A percentile compares a stretch with the other conserved stretches of the same genome.
phyloP scores from a whole-genome alignment of 1,139 yeast genomes.

The Debaryomyces fabryi region DNA sequence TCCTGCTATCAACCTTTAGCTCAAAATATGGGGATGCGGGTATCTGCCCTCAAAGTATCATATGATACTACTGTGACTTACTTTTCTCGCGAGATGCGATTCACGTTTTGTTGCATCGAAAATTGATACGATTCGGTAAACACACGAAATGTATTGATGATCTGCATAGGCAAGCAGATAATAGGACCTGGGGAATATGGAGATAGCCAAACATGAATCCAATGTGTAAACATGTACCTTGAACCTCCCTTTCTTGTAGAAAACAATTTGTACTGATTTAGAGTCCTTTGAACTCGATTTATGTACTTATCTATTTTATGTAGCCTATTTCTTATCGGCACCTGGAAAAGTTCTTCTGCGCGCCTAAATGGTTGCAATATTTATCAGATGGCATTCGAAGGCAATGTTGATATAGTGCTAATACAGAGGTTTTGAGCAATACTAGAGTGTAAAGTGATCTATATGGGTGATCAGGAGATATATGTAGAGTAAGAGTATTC shows the following conservation, averaged over 20 bases:
- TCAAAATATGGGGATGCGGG: not conserved
- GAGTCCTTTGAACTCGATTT: not conserved
- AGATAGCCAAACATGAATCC: not conserved
- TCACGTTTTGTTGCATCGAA: not conserved
- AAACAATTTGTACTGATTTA: not conserved
- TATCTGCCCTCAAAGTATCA: not conserved
- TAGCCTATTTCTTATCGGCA: constrained; percentile 5
- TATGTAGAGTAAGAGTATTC: not conserved
- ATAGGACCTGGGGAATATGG: not conserved
- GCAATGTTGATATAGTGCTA: not conserved
- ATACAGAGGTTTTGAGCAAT: not conserved
- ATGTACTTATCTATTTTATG: constrained; percentile 1
- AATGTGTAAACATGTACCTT: not conserved
- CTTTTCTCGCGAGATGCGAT: not conserved
- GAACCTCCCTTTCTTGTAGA: not conserved
- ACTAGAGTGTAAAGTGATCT: not conserved
- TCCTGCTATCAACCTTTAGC: not conserved
- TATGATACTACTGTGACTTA: not conserved
- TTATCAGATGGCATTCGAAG: constrained; percentile 2
- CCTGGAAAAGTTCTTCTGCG: constrained; percentile 6
- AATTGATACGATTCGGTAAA: not conserved
- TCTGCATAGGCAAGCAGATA: not conserved
- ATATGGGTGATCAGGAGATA: not conserved
- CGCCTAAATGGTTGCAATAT: constrained; percentile 8
- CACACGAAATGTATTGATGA: not conserved